Conservation (phyloP, 2,329 filamentous ascomycete genomes). For the Rugonectria rugulosa region DNA sequence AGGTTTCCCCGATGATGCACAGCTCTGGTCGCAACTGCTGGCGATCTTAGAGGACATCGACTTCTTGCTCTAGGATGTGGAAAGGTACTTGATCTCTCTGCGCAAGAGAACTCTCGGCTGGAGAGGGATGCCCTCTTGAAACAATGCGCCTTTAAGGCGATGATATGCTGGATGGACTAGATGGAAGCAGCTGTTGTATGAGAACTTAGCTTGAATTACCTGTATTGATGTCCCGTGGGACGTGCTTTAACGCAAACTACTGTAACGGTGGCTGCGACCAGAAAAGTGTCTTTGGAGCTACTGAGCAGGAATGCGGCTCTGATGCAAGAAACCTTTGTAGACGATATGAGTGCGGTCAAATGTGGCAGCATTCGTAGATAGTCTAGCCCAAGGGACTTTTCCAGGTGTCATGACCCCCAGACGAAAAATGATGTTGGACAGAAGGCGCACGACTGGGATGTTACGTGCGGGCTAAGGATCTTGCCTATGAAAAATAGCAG, state of each 20-base stretch:
- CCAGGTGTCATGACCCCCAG: background rate
- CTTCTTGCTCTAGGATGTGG: conserved; percentile 2
- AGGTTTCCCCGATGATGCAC: too few species aligned
- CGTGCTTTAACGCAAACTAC: conserved; percentile 19
- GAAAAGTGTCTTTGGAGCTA: conserved; percentile 9
- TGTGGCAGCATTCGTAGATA: conserved; percentile 12
- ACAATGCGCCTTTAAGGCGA: conserved; percentile 16
- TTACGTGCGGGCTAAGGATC: background rate
- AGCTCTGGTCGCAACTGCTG: conserved; percentile 15
- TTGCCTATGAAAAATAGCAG: too few species aligned
- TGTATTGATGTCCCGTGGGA: conserved; percentile 15
- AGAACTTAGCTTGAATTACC: conserved; percentile 6
- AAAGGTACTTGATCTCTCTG: conserved; percentile 22
- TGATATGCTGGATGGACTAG: conserved; percentile 18
- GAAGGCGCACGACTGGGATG: background rate
- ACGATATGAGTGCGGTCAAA: background rate
- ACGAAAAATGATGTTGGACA: conserved; percentile 1
- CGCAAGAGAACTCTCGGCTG: conserved; percentile 21
- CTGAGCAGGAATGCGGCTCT: background rate
- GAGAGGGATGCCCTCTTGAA: conserved; percentile 17
- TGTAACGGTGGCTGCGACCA: conserved; percentile 12
- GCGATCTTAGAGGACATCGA: conserved; percentile 11
- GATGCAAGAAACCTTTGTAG: conserved; percentile 6
- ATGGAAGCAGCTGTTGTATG: conserved; percentile 5
- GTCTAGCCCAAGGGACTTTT: conserved; percentile 22